phyloP scores from a whole-genome alignment of 1,284 basidiomycete species.

The Malassezia globosa region DNA sequence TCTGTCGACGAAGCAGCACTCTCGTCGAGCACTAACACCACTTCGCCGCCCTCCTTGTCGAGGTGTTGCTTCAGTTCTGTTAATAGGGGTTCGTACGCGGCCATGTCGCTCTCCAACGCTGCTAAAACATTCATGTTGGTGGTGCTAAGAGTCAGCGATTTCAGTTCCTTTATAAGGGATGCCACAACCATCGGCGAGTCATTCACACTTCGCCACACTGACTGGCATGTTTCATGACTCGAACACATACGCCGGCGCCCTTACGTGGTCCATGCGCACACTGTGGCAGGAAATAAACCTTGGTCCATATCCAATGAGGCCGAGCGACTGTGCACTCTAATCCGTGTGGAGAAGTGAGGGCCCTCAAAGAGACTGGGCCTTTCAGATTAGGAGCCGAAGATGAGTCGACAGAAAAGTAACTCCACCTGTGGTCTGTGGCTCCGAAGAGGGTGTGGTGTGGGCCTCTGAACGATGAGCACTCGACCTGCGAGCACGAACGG shows the following conservation, averaged over 20 bases:
- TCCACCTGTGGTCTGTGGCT: too few species aligned
- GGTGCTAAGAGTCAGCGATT: background rate
- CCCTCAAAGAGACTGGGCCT: too few species aligned
- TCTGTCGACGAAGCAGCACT: background rate
- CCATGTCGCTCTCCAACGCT: background rate
- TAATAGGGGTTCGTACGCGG: background rate
- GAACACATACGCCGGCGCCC: background rate
- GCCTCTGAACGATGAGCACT: background rate
- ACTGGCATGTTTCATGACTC: background rate
- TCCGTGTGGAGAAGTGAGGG: too few species aligned
- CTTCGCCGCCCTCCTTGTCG: slow-evolving; percentile 4
- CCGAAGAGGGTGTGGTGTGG: too few species aligned
- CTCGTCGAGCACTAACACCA: background rate
- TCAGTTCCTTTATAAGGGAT: background rate
- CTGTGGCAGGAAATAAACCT: background rate
- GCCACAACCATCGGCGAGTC: background rate
- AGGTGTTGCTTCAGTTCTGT: slow-evolving; percentile 1
- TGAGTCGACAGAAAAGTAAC: too few species aligned
- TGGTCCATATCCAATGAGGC: too few species aligned
- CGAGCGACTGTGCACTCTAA: too few species aligned
- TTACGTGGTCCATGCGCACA: background rate
- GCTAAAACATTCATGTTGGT: background rate
- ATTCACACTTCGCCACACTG: background rate
- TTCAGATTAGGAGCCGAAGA: too few species aligned
- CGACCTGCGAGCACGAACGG: background rate